Base-by-base conservation (phyloP, 495 filamentous ascomycete genomes). In the Penicillium nucicola region DNA sequence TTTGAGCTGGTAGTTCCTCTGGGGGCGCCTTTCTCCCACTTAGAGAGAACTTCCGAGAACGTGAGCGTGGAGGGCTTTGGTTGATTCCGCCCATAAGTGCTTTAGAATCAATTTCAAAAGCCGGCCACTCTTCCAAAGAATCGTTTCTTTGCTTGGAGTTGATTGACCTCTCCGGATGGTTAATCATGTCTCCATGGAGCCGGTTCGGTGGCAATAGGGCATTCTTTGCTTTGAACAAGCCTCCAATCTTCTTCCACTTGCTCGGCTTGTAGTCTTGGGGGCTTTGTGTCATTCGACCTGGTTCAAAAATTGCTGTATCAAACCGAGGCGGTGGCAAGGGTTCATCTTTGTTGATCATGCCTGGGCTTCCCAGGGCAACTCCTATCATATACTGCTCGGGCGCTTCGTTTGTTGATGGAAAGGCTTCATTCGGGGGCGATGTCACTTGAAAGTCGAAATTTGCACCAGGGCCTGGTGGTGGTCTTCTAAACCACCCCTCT, bases 241-340 rank as follows among this genome's bases (percentile, higher is more conserved):
- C 71, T 1, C 77, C 77, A 53, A 84, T 70, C 42, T 78, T 74
- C 64, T 72, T 82, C 81, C 81, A 84, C 49, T 78, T 80, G 48
- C 77, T 77, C 7, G 73, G 55, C 47, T 78, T 83, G 12, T 66
- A 37, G 64, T 45, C 40, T 44, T 55, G 25, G 25, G 25, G 25
- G 25, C 25, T 28, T 28, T 28, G 25, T 28, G 25, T 28, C 25
- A 28, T 42, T 58, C 45, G 22, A 50, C 52, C 22, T 59, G 56
- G 62, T 28, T 38, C 25, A 25, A 54, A 58, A 1, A 50, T 54
- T 0, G 39, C 42, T 11, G 50, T 52, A 39, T 60, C 42, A 30
- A 65, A 65, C 43, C 56, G 48, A 2, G 62, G 59, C 3, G 59
- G 61, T 17, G 58, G 43, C 25, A 65, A 30, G 18, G 44, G 28